Evolutionary conservation across 441 rosid species (phyloP), one percentile per base, ranked within the genome.

Genomic region (Gossypium gossypioides): DNA sequence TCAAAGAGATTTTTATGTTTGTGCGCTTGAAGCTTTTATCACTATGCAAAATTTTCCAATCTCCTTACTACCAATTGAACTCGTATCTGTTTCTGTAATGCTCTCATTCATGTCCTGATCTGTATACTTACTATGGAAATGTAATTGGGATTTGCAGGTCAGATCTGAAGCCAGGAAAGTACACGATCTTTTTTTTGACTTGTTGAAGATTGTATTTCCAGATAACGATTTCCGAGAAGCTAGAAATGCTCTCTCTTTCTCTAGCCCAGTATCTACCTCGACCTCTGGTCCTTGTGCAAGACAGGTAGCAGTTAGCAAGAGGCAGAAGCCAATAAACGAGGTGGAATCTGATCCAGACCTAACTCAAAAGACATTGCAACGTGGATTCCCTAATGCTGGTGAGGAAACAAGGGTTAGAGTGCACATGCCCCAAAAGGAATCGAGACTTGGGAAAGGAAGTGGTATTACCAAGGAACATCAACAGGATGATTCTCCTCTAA

Each of bases 111-210:
- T 27, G 32, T 16, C 59, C 27, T 16, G 13, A 42, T 58, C 8
- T 60, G 1, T 58, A 27, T 71, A 18, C 48, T 48, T 71, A 32
- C 29, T 6, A 44, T 52, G 24, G 21, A 64, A 34, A 50, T 61
- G 66, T 59, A 21, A 52, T 75, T 68, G 22, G 55, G 19, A 68
- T 71, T 50, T 62, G 77, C 92, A 95, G 99, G 98, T 93, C 69
- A 85, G 97, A 76, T 83, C 96, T 62, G 99, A 96, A 85, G 99
- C 96, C 51, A 87, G 87, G 77, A 96, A 96, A 81, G 99, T 96
- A 48, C 99, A 96, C 56, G 95, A 93, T 84, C 91, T 96, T 73
- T 91, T 96, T 84, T 96, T 96, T 51, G 99, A 96, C 80, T 75
- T 93, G 74, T 85, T 96, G 89, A 96, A 89, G 87, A 91, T 88